A percentile compares a stretch with the other conserved stretches of the same genome.
Conservation (phyloP, 345 rosid genomes). For the Litchi chinensis region DNA sequence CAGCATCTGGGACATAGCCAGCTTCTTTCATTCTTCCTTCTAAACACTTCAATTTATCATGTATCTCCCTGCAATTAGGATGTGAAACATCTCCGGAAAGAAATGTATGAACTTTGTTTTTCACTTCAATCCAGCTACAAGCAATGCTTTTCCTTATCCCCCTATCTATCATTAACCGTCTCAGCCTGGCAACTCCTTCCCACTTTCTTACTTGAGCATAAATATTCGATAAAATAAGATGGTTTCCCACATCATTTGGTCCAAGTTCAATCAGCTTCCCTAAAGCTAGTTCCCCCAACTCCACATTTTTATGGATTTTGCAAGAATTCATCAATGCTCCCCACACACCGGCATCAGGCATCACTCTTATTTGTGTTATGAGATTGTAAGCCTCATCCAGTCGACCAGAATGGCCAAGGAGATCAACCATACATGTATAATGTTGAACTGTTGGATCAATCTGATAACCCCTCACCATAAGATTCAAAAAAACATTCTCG, state of each 20-base stretch:
- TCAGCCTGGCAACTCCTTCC: conserved; percentile 39
- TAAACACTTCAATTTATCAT: conserved; percentile 36
- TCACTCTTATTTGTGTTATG: conserved; percentile 34
- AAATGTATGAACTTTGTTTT: conserved; percentile 39
- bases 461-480: conserved; percentile 5
- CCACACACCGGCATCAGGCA: conserved; percentile 43
- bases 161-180: conserved; percentile 30
- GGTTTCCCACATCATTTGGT: conserved; percentile 40
- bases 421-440: conserved; percentile 47
- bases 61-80: conserved; percentile 32
- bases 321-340: conserved; percentile 44
- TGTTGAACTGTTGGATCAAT: conserved; percentile 40
- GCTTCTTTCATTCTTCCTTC: conserved; percentile 40
- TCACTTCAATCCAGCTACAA: conserved; percentile 48
- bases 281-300: conserved; percentile 39
- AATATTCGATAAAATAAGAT: conserved; percentile 37
- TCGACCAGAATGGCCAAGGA: conserved; percentile 38
- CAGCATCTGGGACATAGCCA: conserved; percentile 39
- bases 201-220: conserved; percentile 42
- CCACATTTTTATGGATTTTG: conserved; percentile 36
- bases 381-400: conserved; percentile 36
- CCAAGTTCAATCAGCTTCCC: conserved; percentile 38
- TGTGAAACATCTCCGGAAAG: conserved; percentile 44
- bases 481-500: neutral
- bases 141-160: conserved; percentile 41